Conservation (phyloP, 1,284 basidiomycete species). For the Leccinum variabile region DNA sequence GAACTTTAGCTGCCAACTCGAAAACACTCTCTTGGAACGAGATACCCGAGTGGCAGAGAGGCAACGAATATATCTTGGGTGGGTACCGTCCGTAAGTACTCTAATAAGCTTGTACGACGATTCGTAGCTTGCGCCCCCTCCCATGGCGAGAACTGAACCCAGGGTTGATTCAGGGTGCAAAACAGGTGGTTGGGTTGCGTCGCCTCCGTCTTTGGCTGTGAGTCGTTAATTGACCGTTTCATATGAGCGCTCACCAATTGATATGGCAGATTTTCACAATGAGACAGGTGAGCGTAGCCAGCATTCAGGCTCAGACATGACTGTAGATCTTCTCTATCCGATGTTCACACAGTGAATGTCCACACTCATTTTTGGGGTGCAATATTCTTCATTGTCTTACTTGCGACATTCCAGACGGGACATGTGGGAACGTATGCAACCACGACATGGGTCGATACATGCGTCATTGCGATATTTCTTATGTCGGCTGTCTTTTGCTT, state of each 20-base stretch:
- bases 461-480: constrained; percentile 69
- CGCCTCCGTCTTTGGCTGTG: constrained; percentile 72
- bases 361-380: constrained; percentile 84
- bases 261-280: constrained; percentile 71
- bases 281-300: constrained; percentile 60
- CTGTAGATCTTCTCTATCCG: constrained; percentile 8
- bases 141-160: constrained; percentile 6
- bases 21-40: constrained; percentile 60
- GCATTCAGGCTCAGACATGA: constrained; percentile 9
- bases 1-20: not conserved
- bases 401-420: constrained; percentile 51
- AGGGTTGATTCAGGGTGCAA: constrained; percentile 48
- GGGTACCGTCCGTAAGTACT: constrained; percentile 68
- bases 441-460: constrained; percentile 63
- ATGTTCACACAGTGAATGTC: constrained; percentile 71
- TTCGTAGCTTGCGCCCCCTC: constrained; percentile 14
- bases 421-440: constrained; percentile 50
- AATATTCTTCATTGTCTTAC: constrained; percentile 63
- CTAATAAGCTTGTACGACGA: not conserved
- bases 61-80: constrained; percentile 73
- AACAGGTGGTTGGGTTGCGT: constrained; percentile 66
- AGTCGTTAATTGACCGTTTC: constrained; percentile 34
- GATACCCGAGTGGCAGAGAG: constrained; percentile 66
- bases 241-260: constrained; percentile 12
- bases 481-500: constrained; percentile 76